Evolutionary conservation across 441 rosid genomes (phyloP).

Genomic region (Kokia cookei): DNA sequence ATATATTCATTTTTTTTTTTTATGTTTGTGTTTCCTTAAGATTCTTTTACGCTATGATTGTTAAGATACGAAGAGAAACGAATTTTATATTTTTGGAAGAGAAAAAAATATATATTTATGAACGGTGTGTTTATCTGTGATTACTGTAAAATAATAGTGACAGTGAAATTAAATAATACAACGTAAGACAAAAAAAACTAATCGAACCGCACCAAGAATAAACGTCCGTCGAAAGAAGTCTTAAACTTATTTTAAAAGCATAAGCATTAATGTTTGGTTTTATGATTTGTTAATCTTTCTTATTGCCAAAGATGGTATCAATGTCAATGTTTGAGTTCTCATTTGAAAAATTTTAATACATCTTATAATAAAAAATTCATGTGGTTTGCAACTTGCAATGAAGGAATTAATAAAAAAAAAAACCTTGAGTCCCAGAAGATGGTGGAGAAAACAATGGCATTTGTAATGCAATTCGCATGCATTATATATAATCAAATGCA

Average conservation of each 20-base stretch:
- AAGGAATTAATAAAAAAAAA: not conserved
- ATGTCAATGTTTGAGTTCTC: constrained; percentile 12
- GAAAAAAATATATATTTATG: too few relatives aligned
- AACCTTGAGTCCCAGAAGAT: constrained; percentile 14
- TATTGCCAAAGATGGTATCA: constrained; percentile 3
- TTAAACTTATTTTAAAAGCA: too few relatives aligned
- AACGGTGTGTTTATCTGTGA: too few relatives aligned
- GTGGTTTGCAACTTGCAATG: not conserved
- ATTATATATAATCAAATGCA: constrained; percentile 14
- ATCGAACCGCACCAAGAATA: too few relatives aligned
- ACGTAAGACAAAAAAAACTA: too few relatives aligned
- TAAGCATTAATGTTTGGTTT: not conserved
- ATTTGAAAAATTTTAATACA: not conserved
- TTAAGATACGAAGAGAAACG: not conserved
- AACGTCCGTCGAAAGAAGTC: too few relatives aligned
- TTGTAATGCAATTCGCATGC: constrained; percentile 21
- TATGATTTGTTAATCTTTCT: not conserved
- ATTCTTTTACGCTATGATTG: not conserved
- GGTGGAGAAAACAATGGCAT: constrained; percentile 38
- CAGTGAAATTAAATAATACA: too few relatives aligned
- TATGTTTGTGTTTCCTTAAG: not conserved
- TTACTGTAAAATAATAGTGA: too few relatives aligned
- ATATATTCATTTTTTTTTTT: not conserved
- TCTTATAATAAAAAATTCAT: not conserved
- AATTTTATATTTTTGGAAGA: too few relatives aligned